Evolutionary conservation across 2,329 filamentous ascomycete species (phyloP), one percentile per base, ranked within the genome.

Genomic region (Dichotomopilus funicola): DNA sequence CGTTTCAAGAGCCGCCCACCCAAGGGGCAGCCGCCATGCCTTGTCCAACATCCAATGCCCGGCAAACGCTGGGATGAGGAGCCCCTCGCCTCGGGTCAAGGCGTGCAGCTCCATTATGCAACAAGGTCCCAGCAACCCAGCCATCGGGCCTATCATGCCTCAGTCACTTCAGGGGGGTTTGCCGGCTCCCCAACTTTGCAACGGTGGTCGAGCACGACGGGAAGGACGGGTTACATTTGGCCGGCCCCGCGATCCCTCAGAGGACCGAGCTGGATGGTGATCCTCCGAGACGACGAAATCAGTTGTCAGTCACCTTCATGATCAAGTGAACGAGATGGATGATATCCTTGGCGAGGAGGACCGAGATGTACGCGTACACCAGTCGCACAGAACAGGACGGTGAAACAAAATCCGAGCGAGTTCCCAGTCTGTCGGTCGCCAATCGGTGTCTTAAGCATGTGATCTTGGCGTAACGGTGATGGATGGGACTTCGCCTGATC

Each of bases 51-150:
- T 36, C 34, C 43, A 13, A 27, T 40, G 42, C 33, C 31, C 37
- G 8, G 37, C 44, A 41, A 38, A 41, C 8, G 31, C 5, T 45
- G 5, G 33, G 40, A 48, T 43, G 37, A 56, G 34, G 36, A 41
- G 40, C 50, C 7, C 36, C 31, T 36, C 45, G 50, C 47, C 37
- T 8, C 12, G 37, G 36, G 50, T 50, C 50, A 51, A 12, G 46
- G 51, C 55, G 55, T 46, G 27, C 49, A 49, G 42, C 46, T 50
- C 50, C 35, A 19, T 51, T 33, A 44, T 55, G 54, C 54, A 51
- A 27, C 54, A 48, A 34, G 54, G 37, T 49, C 43, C 49, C 34
- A 43, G 36, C 35, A 5, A 10, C 10, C 33, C 38, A 11, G 4
- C 34, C 27, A 36, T 31, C 33, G 13, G 19, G 37, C 53, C 42